phyloP scores from a whole-genome alignment of 371 early-diverging fungal species.

The Mycotypha africana region DNA sequence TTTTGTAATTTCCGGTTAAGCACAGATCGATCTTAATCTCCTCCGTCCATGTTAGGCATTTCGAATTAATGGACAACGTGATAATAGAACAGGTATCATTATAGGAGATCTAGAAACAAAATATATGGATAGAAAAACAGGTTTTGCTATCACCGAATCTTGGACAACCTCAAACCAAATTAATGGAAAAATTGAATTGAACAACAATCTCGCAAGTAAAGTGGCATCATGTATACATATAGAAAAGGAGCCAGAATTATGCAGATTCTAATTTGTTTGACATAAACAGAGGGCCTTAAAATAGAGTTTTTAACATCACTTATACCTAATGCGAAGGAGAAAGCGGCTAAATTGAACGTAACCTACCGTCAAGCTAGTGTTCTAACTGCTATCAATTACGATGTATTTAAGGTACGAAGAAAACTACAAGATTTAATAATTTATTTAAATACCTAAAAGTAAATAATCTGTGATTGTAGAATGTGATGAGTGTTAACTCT shows the following conservation, averaged over 20 bases:
- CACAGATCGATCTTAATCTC: too few species aligned
- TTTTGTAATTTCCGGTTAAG: too few species aligned
- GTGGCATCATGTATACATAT: too few species aligned
- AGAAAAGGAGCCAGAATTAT: too few species aligned
- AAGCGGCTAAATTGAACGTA: conserved; percentile 41
- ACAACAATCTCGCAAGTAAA: conserved; percentile 87
- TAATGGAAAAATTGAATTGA: conserved; percentile 88
- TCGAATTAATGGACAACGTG: conserved; percentile 91
- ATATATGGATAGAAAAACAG: conserved; percentile 88
- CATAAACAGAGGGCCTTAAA: conserved; percentile 47
- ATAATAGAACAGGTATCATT: conserved; percentile 91
- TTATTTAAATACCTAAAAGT: too few species aligned
- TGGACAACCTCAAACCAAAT: conserved; percentile 94
- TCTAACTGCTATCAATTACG: conserved; percentile 41
- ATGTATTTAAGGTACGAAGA: conserved; percentile 48
- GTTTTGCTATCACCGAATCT: conserved; percentile 89
- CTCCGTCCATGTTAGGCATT: conserved; percentile 85
- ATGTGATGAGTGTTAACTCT: conserved; percentile 44
- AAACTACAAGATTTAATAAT: too few species aligned
- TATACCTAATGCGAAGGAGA: conserved; percentile 41
- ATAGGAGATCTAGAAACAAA: conserved; percentile 94
- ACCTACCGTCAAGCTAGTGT: conserved; percentile 45
- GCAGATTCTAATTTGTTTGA: too few species aligned
- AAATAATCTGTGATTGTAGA: too few species aligned
- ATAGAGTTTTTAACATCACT: conserved; percentile 41